These are phyloP conservation scores for Citeromyces hawaiiensis DNA, from an alignment of 1,139 yeast genomes.

Conservation along the genomic window DNA sequence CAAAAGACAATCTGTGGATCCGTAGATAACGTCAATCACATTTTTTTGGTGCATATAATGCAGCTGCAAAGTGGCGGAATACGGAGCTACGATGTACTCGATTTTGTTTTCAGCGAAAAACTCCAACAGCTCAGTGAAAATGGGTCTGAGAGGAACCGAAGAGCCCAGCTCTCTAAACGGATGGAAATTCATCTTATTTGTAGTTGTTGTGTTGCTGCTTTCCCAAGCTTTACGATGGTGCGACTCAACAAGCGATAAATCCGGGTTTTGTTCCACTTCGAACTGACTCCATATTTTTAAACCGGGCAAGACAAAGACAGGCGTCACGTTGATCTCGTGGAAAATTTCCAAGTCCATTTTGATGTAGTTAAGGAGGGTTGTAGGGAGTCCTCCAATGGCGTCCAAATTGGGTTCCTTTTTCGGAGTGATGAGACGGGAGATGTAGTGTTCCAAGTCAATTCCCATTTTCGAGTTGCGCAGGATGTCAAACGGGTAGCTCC, in stretches of 20 bases:
- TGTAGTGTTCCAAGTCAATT: slow-evolving; percentile 73
- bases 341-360: slow-evolving; percentile 53
- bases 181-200: slow-evolving; percentile 7
- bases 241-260: slow-evolving; percentile 32
- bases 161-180: slow-evolving; percentile 30
- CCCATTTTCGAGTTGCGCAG: slow-evolving; percentile 65
- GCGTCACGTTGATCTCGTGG: slow-evolving; percentile 50
- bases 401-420: slow-evolving; percentile 62
- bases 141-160: slow-evolving; percentile 32
- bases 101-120: slow-evolving; percentile 43
- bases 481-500: slow-evolving; percentile 49
- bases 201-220: slow-evolving; percentile 6
- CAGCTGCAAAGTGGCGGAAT: slow-evolving; percentile 70
- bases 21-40: slow-evolving; percentile 65
- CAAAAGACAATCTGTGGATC: slow-evolving; percentile 70
- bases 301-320: slow-evolving; percentile 48
- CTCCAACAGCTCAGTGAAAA: slow-evolving; percentile 41
- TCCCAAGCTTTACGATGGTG: slow-evolving; percentile 34
- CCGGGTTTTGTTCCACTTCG: slow-evolving; percentile 17
- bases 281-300: slow-evolving; percentile 14
- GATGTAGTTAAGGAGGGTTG: slow-evolving; percentile 42
- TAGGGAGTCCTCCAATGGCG: slow-evolving; percentile 78
- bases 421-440: slow-evolving; percentile 45
- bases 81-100: slow-evolving; percentile 73
- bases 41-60: slow-evolving; percentile 45